Base-by-base conservation (phyloP, 768 basidiomycete genomes). In the Trametes elegans region DNA sequence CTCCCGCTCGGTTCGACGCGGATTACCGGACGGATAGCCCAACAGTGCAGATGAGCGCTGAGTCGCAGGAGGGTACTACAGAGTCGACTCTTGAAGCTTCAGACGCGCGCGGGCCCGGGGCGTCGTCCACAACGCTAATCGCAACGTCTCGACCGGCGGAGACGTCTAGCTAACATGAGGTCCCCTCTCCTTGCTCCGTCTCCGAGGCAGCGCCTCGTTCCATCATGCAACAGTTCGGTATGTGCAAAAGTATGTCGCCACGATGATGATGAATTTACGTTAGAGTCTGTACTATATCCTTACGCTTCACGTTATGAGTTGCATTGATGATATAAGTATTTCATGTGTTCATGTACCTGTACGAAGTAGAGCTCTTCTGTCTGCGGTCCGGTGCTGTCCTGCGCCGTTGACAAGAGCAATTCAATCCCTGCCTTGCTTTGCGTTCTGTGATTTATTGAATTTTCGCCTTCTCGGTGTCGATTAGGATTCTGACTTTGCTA, bases 11-110 rank as follows among this genome's bases (percentile, higher is more conserved):
- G 2, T 64, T 51, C 49, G 55, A 55, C 28, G 34, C 52, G n/a
- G 62, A 59, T 21, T 50, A 57, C 29, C 58, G 51, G 14, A 40
- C 59, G 21, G 60, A 60, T 14, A 60, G 55, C 50, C 60, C 58
- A 9, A 32, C 51, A 16, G 23, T 4, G 26, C 51, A 53, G 34
- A n/a, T 38, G n/a, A 21, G 24, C 13, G 32, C 26, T 10, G 51
- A 44, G 2, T n/a, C 19, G 6, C 11, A n/a, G 9, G 35, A 40
- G 3, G 29, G 14, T 6, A 18, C 14, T 9, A 3, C 36, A 9
- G 24, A 16, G 1, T 23, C 44, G 26, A 18, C 36, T 23, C 18
- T 41, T 16, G 21, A 8, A 26, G 5, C 34, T 3, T 23, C 5
- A 19, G 41, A 49, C 23, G 26, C 26, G 13, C 4, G 14, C 26